phyloP scores from a whole-genome alignment of 371 early-diverging fungal species.

The Mucor mucedo region DNA sequence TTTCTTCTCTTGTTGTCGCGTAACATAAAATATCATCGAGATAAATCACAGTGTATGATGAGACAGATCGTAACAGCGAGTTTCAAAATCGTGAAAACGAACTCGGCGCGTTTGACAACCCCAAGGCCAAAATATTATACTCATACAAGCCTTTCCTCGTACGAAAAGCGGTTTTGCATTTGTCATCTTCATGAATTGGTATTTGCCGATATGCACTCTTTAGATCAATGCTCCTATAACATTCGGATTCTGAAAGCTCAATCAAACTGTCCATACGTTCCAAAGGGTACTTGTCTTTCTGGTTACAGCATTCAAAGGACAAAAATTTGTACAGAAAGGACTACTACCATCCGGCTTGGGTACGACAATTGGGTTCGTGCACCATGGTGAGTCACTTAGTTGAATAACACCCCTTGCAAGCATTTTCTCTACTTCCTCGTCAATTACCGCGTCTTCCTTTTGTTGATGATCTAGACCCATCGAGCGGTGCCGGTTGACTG shows the following conservation, averaged over 20 bases:
- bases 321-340: slow-evolving; percentile 34
- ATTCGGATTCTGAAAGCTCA: too few species aligned
- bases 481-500: slow-evolving; percentile 16
- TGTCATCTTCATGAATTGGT: too few species aligned
- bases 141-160: too few species aligned
- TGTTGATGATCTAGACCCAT: slow-evolving; percentile 23
- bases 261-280: slow-evolving; percentile 6
- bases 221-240: too few species aligned
- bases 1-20: slow-evolving; percentile 41
- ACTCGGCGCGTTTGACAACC: slow-evolving; percentile 48
- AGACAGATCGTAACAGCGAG: slow-evolving; percentile 7
- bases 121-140: slow-evolving; percentile 37
- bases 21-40: slow-evolving; percentile 61
- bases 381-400: slow-evolving; percentile 37
- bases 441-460: slow-evolving; percentile 19
- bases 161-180: too few species aligned
- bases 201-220: too few species aligned
- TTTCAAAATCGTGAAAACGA: slow-evolving; percentile 48
- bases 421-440: slow-evolving; percentile 23
- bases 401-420: slow-evolving; percentile 7
- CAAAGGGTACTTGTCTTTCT: slow-evolving; percentile 48
- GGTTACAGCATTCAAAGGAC: slow-evolving; percentile 50
- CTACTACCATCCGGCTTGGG: slow-evolving; percentile 45
- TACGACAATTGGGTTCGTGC: slow-evolving; percentile 56
- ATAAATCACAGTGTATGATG: too few species aligned